Percentiles rank a stretch among this genome's conserved stretches.
Conservation (phyloP, 306 rosid genomes). For the Calophaca sinica region DNA sequence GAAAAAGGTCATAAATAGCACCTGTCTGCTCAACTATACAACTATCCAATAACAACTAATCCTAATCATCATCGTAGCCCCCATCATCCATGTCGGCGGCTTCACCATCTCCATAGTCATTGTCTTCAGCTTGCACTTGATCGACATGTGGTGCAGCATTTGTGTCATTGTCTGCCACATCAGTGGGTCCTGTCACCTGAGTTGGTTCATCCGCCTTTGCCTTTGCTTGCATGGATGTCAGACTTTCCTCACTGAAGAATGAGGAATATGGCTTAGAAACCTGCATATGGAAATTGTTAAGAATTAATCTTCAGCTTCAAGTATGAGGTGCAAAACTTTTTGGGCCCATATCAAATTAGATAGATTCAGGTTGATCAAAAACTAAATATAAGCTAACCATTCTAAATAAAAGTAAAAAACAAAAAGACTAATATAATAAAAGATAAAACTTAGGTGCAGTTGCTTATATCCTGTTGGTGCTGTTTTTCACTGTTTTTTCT, state of each 20-base stretch:
- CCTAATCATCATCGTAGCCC: conserved; percentile 48
- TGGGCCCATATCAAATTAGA: conserved; percentile 14
- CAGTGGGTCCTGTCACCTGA: not conserved
- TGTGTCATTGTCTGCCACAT: not conserved
- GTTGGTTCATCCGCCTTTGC: conserved; percentile 18
- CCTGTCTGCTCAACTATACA: conserved; percentile 28
- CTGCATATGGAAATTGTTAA: conserved; percentile 50
- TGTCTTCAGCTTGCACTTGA: conserved; percentile 47
- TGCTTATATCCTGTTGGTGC: too few species aligned
- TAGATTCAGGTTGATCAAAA: not conserved
- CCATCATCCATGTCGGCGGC: conserved; percentile 47
- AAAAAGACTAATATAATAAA: not conserved
- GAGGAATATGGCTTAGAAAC: conserved; percentile 74
- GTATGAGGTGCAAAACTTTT: not conserved
- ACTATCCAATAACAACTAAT: not conserved
- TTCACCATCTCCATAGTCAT: conserved; percentile 45
- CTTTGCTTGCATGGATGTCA: conserved; percentile 58
- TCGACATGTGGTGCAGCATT: conserved; percentile 33
- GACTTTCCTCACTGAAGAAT: conserved; percentile 72
- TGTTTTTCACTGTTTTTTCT: too few species aligned
- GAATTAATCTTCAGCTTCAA: conserved; percentile 11
- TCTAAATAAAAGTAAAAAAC: not conserved
- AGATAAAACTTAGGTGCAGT: too few species aligned
- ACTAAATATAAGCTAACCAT: conserved; percentile 3
- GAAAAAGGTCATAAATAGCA: not conserved